phyloP scores from a whole-genome alignment of 2,329 filamentous ascomycete genomes.

The Leptodontidium sp. region DNA sequence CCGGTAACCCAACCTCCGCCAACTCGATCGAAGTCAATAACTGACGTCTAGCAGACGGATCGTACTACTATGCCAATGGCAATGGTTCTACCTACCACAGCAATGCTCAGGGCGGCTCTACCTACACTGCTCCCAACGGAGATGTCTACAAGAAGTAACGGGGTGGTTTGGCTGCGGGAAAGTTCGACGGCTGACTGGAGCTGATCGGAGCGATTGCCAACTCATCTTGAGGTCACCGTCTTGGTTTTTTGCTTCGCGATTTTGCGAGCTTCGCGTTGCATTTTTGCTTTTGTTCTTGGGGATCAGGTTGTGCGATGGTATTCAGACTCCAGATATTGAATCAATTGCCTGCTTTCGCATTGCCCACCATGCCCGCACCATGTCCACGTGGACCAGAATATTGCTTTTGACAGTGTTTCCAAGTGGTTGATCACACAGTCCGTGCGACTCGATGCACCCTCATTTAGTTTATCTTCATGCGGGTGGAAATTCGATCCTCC shows the following conservation, averaged over 20 bases:
- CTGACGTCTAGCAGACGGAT: conserved; percentile 59
- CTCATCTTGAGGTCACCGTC: background rate
- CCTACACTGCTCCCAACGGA: conserved; percentile 66
- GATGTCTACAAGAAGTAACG: conserved; percentile 41
- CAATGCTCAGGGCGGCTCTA: conserved; percentile 62
- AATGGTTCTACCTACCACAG: conserved; percentile 76
- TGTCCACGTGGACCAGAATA: too few species aligned
- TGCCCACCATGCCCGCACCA: too few species aligned
- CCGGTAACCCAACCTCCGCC: conserved; percentile 47
- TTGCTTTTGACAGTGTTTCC: too few species aligned
- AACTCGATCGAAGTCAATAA: background rate
- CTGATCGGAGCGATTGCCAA: background rate
- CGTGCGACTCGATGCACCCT: too few species aligned
- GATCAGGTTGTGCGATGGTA: background rate
- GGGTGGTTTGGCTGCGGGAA: background rate
- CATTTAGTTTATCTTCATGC: too few species aligned
- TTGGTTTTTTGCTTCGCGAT: background rate
- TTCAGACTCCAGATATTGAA: background rate
- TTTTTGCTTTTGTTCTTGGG: background rate
- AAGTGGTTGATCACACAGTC: too few species aligned
- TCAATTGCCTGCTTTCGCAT: background rate
- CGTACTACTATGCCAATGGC: conserved; percentile 78
- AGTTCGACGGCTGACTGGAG: background rate
- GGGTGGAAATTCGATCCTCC: too few species aligned
- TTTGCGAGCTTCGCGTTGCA: background rate